These are phyloP conservation scores for Ocimum tenuiflorum DNA, from an alignment of 257 asterid species.

Conservation along the genomic window DNA sequence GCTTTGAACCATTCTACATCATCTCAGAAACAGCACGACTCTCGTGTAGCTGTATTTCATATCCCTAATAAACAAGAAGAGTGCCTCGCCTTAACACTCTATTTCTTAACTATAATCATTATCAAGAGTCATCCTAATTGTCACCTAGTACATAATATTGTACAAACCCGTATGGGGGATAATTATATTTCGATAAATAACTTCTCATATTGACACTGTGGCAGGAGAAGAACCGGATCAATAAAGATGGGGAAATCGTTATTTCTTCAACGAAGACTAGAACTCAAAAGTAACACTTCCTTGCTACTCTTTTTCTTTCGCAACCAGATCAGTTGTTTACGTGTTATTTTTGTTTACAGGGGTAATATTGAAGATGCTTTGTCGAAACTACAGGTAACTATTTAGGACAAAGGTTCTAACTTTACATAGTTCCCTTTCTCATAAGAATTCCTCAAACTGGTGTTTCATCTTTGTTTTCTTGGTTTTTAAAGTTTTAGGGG, in stretches of 20 bases:
- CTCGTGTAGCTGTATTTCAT: not conserved
- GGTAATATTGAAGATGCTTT: conserved; percentile 81
- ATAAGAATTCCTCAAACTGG: not conserved
- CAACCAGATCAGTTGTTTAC: conserved; percentile 16
- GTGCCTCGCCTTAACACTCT: not conserved
- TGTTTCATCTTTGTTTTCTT: not conserved
- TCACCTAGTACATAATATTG: too few species aligned
- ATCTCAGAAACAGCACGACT: not conserved
- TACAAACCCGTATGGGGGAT: not conserved
- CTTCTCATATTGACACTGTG: conserved; percentile 10
- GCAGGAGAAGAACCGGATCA: conserved; percentile 86
- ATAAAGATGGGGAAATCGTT: conserved; percentile 86
- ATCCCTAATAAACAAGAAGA: not conserved
- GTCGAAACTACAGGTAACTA: conserved; percentile 75
- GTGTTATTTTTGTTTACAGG: conserved; percentile 34
- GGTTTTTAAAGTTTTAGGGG: not conserved
- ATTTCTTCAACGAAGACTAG: conserved; percentile 86
- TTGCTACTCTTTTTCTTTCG: conserved; percentile 3
- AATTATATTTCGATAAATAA: not conserved
- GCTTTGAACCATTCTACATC: not conserved
- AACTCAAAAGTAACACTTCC: conserved; percentile 60
- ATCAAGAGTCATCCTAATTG: not conserved
- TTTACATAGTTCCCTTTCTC: conserved; percentile 13
- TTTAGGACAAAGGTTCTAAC: conserved; percentile 21
- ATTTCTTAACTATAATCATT: not conserved